Conservation (phyloP, 2,329 filamentous ascomycete species). For the Paradendryphiella salina region DNA sequence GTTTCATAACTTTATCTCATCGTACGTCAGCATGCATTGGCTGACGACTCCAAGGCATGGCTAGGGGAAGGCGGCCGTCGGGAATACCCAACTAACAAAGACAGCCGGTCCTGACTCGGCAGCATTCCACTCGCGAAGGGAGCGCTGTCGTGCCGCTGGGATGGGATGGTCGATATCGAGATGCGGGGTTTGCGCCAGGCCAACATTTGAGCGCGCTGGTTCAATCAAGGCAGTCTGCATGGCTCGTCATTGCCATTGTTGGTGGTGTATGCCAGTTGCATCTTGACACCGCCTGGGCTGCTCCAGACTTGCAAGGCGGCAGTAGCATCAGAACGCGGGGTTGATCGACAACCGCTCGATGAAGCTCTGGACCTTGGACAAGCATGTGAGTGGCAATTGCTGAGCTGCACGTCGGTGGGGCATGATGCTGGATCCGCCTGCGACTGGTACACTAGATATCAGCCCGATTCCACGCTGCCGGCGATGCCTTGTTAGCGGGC, state of each 20-base stretch:
- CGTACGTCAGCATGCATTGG: slow-evolving; percentile 23
- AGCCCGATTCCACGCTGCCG: slow-evolving; percentile 36
- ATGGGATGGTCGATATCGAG: not conserved
- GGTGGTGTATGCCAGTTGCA: not conserved
- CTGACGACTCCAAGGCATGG: slow-evolving; percentile 3
- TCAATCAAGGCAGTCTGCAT: not conserved
- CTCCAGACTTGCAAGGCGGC: slow-evolving; percentile 15
- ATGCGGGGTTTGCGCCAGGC: slow-evolving; percentile 6
- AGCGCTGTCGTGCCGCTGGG: not conserved
- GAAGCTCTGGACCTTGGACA: slow-evolving; percentile 18
- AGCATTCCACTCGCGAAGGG: not conserved
- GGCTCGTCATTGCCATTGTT: not conserved
- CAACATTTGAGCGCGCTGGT: too few relatives aligned
- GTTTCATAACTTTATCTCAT: not conserved
- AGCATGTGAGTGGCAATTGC: slow-evolving; percentile 25
- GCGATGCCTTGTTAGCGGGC: slow-evolving; percentile 5
- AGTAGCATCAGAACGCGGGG: slow-evolving; percentile 25
- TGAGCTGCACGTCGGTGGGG: slow-evolving; percentile 22
- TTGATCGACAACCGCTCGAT: slow-evolving; percentile 23
- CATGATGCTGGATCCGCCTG: slow-evolving; percentile 25
- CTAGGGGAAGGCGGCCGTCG: slow-evolving; percentile 5
- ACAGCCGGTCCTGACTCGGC: slow-evolving; percentile 4
- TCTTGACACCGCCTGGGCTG: slow-evolving; percentile 4
- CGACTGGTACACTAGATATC: slow-evolving; percentile 26
- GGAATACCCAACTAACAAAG: slow-evolving; percentile 18